Conservation (phyloP, 1,284 basidiomycete species). For the Pyrrhoderma lamaoense region DNA sequence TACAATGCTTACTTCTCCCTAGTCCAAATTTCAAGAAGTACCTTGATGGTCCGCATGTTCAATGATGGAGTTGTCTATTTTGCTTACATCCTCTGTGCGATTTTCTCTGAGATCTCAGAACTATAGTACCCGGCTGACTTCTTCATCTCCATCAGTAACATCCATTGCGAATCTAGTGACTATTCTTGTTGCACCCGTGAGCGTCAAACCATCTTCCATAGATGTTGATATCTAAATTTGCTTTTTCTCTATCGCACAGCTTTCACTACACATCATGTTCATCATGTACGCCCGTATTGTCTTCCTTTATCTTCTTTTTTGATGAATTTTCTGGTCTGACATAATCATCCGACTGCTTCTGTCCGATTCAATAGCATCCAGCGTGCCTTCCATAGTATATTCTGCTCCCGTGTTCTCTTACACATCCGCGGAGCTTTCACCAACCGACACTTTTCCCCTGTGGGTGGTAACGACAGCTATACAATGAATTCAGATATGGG, state of each 20-base stretch:
- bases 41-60: conserved; percentile 15
- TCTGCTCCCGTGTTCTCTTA: conserved; percentile 15
- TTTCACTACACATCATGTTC: conserved; percentile 13
- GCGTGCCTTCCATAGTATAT: conserved; percentile 15
- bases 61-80: conserved; percentile 16
- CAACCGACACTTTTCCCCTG: conserved; percentile 2
- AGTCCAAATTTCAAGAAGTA: conserved; percentile 12
- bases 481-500: neutral
- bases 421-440: conserved; percentile 17
- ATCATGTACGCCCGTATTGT: conserved; percentile 10
- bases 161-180: conserved; percentile 14
- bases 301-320: neutral
- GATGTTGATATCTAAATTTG: neutral
- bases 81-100: conserved; percentile 11
- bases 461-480: neutral
- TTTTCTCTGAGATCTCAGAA: neutral
- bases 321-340: neutral
- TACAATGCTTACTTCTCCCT: no score
- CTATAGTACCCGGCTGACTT: neutral
- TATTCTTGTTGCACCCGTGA: conserved; percentile 13
- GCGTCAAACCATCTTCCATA: neutral
- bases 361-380: conserved; percentile 6
- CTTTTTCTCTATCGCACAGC: conserved; percentile 1
- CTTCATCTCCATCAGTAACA: neutral
- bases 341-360: neutral